phyloP scores from a whole-genome alignment of 768 basidiomycete species.

The Amanita polypyramis region DNA sequence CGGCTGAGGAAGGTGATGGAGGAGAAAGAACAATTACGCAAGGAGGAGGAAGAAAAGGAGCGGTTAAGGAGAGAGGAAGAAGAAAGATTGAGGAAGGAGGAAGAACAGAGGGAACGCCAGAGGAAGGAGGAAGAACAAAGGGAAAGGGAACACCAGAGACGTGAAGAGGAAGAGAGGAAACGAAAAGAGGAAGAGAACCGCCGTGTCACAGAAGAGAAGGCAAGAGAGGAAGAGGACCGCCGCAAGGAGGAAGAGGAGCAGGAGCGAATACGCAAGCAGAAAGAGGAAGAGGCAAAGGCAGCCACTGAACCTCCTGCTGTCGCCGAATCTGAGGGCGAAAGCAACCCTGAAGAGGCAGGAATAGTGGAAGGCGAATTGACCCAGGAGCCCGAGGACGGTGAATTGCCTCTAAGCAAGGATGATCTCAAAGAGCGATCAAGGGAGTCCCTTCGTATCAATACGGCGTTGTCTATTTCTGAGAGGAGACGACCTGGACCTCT shows the following conservation, averaged over 20 bases:
- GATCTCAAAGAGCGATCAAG: conserved; percentile 36
- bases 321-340: conserved; percentile 20
- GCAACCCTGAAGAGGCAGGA: conserved; percentile 16
- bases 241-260: conserved; percentile 18
- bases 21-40: conserved; percentile 21
- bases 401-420: conserved; percentile 23
- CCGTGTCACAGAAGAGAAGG: conserved; percentile 22
- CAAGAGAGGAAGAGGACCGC: conserved; percentile 15
- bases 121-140: conserved; percentile 21
- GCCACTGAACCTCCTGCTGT: conserved; percentile 19
- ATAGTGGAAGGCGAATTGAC: conserved; percentile 35
- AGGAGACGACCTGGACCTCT: conserved; percentile 63
- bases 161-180: conserved; percentile 17
- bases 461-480: conserved; percentile 26
- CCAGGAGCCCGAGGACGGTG: conserved; percentile 32
- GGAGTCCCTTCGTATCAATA: conserved; percentile 58
- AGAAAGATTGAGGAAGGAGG: conserved; percentile 12
- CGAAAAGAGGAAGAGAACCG: conserved; percentile 19
- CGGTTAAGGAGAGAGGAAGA: conserved; percentile 18
- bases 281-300: conserved; percentile 32
- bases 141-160: conserved; percentile 26
- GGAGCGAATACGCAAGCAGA: conserved; percentile 20
- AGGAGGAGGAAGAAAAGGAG: conserved; percentile 23
- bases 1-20: conserved; percentile 18
- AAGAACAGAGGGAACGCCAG: conserved; percentile 31